phyloP scores from a whole-genome alignment of 176 grass and related monocot species.

The Saccharum spontaneum region DNA sequence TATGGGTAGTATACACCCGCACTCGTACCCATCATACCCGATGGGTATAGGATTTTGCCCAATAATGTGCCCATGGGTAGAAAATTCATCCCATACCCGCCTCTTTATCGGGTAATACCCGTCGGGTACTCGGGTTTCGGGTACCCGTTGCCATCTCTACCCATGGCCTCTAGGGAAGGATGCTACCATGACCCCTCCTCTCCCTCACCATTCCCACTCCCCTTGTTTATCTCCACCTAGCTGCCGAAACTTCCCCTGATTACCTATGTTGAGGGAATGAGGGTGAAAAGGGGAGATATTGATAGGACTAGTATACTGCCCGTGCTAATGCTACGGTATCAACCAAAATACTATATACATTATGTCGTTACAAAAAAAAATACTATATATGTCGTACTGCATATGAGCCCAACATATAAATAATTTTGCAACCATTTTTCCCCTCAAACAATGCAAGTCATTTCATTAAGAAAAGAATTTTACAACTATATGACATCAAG shows the following conservation, averaged over 20 bases:
- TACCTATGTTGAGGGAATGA: background rate
- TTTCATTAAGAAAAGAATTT: background rate
- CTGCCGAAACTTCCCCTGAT: background rate
- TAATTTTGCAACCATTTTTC: background rate
- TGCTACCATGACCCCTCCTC: background rate
- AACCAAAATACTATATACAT: no score
- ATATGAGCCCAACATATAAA: background rate
- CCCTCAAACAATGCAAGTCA: background rate
- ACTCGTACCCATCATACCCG: no score
- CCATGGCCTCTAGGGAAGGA: background rate
- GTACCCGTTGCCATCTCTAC: no score
- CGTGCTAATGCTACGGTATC: no score
- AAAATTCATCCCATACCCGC: no score
- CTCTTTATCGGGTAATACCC: no score
- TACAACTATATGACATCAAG: background rate
- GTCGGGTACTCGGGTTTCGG: no score
- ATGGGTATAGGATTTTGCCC: no score
- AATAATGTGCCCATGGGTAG: no score
- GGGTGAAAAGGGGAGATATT: background rate
- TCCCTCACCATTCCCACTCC: background rate
- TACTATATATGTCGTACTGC: background rate
- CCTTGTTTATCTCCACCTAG: background rate
- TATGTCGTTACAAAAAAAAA: background rate
- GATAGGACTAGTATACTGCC: no score
- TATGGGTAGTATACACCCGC: no score